Conservation (phyloP, 2,329 filamentous ascomycete species). For the Penicillium sp. region DNA sequence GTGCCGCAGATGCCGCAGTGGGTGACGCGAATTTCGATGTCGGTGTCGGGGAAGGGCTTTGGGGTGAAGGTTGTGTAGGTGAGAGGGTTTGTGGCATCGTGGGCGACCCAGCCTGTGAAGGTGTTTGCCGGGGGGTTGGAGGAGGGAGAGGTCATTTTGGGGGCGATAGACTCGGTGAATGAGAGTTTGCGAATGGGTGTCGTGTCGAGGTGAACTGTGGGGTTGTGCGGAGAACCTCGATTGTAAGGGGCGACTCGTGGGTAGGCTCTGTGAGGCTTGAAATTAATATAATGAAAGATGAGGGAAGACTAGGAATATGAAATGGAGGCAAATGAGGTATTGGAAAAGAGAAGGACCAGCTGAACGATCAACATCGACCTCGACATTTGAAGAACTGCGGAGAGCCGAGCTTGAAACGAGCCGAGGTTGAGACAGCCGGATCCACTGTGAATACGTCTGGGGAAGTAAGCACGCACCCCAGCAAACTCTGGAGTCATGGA, state of each 20-base stretch:
- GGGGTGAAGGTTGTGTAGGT: constrained; percentile 40
- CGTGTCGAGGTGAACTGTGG: neutral
- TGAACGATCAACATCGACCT: neutral
- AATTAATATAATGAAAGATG: neutral
- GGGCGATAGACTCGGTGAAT: neutral
- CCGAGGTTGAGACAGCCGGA: constrained; percentile 5
- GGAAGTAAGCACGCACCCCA: too few species aligned
- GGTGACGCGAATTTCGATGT: constrained; percentile 66
- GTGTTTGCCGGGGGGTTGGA: constrained; percentile 27
- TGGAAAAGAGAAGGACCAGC: neutral
- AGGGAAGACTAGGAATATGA: neutral
- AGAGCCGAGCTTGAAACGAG: constrained; percentile 7
- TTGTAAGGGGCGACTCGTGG: neutral
- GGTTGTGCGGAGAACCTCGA: neutral
- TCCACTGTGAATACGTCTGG: too few species aligned
- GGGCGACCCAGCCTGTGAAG: constrained; percentile 44
- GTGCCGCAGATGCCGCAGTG: constrained; percentile 69
- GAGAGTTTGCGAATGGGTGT: neutral
- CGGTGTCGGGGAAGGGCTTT: constrained; percentile 57
- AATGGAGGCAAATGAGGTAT: too few species aligned
- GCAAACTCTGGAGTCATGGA: too few species aligned
- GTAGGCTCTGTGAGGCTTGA: neutral
- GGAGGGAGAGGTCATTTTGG: constrained; percentile 9
- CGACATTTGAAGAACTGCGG: constrained; percentile 12
- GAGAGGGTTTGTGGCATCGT: constrained; percentile 34